phyloP scores from a whole-genome alignment of 495 filamentous ascomycete species.

The Penicillium malachiteum region DNA sequence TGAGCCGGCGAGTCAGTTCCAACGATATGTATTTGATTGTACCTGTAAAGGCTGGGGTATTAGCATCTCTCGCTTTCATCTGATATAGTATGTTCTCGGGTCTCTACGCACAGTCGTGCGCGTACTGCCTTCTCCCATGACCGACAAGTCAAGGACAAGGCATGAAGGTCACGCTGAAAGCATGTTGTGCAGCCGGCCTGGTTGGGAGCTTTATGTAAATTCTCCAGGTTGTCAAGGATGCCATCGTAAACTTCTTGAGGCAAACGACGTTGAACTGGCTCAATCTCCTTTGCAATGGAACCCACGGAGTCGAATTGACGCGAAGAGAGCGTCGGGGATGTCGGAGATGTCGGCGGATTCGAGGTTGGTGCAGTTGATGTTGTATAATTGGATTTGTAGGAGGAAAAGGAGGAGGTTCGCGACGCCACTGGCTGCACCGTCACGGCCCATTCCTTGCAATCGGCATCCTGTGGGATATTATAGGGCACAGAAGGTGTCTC shows the following conservation, averaged over 20 bases:
- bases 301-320: constrained; percentile 39
- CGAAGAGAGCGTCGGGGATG: constrained; percentile 35
- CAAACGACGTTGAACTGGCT: constrained; percentile 48
- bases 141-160: constrained; percentile 63
- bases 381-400: constrained; percentile 42
- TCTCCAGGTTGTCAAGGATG: constrained; percentile 52
- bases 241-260: constrained; percentile 58
- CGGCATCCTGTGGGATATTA: constrained; percentile 22
- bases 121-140: constrained; percentile 68
- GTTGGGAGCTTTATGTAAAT: constrained; percentile 43
- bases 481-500: constrained; percentile 37
- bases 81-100: not conserved
- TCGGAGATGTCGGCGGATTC: constrained; percentile 39
- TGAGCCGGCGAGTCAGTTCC: constrained; percentile 63
- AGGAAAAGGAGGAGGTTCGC: constrained; percentile 42
- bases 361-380: constrained; percentile 40
- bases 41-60: constrained; percentile 40
- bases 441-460: constrained; percentile 27
- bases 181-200: constrained; percentile 66
- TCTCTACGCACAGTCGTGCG: constrained; percentile 56
- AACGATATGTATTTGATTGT: constrained; percentile 67
- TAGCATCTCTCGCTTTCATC: constrained; percentile 9
- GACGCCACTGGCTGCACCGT: constrained; percentile 34
- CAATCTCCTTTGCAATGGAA: constrained; percentile 30
- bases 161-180: constrained; percentile 72